These are phyloP conservation scores for Macrophomina tecta DNA, from an alignment of 2,329 filamentous ascomycete genomes.

Conservation along the genomic window DNA sequence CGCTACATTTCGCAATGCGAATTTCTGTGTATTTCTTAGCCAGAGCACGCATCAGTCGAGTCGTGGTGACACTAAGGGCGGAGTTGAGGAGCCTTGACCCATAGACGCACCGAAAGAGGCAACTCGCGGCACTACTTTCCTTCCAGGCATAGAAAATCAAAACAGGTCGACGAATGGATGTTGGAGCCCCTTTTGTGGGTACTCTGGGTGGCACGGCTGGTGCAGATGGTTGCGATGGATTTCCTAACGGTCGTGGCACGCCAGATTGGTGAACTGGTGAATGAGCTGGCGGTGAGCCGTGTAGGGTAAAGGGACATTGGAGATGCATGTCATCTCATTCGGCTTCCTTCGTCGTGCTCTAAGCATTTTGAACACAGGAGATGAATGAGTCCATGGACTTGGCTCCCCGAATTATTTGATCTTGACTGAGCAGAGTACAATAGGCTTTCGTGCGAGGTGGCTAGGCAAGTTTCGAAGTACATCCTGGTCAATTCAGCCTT, in stretches of 20 bases:
- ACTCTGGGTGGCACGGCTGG: background rate
- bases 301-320: background rate
- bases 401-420: no score
- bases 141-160: background rate
- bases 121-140: background rate
- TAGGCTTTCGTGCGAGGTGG: no score
- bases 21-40: no score
- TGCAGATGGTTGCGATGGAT: background rate
- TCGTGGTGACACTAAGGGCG: no score
- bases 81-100: background rate
- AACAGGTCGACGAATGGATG: background rate
- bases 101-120: background rate
- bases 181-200: background rate
- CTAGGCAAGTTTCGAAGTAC: no score
- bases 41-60: no score
- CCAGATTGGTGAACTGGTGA: background rate
- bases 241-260: background rate
- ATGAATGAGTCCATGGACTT: no score
- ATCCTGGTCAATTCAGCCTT: background rate
- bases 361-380: no score
- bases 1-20: no score
- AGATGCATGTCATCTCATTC: no score
- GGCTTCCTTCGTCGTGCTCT: no score
- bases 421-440: no score
- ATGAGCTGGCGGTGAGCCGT: background rate